These are phyloP conservation scores for Spirogloea muscicola DNA, from an alignment of 139 green algal species.

Conservation along the genomic window DNA sequence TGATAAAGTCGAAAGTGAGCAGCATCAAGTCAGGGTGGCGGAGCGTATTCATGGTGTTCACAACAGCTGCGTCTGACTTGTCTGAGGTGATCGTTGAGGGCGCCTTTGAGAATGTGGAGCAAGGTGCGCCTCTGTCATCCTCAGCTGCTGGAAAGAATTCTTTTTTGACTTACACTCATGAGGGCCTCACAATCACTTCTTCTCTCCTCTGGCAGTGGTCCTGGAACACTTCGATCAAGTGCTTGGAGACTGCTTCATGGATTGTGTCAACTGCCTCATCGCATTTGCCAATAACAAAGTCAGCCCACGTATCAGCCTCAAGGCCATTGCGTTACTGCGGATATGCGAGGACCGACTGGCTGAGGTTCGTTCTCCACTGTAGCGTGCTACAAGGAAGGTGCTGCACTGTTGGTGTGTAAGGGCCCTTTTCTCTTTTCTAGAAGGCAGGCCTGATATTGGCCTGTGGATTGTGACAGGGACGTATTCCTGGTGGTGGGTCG, in stretches of 20 bases:
- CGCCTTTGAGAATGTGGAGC: conserved; percentile 16
- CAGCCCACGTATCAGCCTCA: conserved; percentile 84
- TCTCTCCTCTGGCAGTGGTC: too few relatives aligned
- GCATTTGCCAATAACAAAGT: conserved; percentile 97
- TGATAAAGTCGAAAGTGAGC: not conserved
- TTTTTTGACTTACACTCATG: too few relatives aligned
- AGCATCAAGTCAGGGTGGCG: conserved; percentile 79
- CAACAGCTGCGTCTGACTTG: conserved; percentile 68
- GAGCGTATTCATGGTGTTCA: conserved; percentile 98
- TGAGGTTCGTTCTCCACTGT: too few relatives aligned
- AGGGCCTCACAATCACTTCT: too few relatives aligned
- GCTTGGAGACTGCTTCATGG: conserved; percentile 93
- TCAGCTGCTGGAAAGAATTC: not conserved
- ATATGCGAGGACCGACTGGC: conserved; percentile 94
- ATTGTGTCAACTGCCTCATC: conserved; percentile 99
- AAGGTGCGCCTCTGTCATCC: not conserved
- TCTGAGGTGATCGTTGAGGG: conserved; percentile 3
- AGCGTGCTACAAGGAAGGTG: too few relatives aligned
- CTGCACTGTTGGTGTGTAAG: too few relatives aligned
- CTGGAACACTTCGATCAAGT: conserved; percentile 90
- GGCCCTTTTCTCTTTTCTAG: too few relatives aligned
- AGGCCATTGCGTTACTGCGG: conserved; percentile 94
- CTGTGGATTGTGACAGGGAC: too few relatives aligned
- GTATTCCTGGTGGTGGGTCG: conserved; percentile 13
- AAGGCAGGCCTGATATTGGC: too few relatives aligned